A percentile compares a stretch with the other conserved stretches of the same genome.
Evolutionary conservation across 305 asterid genomes (phyloP).

Genomic region (Fraxinus latifolia): DNA sequence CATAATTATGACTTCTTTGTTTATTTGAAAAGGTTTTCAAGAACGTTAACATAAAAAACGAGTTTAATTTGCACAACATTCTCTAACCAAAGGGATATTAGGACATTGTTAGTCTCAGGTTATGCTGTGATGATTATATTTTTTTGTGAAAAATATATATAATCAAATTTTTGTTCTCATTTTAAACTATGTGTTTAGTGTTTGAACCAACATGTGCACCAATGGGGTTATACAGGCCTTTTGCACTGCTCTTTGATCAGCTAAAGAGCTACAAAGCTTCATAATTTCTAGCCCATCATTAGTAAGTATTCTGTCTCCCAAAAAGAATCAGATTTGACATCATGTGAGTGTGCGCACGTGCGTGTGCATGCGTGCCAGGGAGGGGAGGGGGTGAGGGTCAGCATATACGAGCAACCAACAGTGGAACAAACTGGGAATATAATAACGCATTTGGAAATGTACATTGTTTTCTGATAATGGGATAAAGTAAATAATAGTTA

Average conservation of each 20-base stretch:
- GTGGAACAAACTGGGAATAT: neutral
- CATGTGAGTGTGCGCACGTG: neutral
- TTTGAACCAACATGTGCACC: neutral
- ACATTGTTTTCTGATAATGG: neutral
- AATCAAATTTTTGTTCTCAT: neutral
- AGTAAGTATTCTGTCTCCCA: neutral
- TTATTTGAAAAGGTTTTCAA: neutral
- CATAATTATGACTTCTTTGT: neutral
- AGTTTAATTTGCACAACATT: neutral
- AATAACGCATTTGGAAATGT: neutral
- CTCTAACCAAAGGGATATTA: neutral
- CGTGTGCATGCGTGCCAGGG: neutral
- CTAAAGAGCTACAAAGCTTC: neutral
- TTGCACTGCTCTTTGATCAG: neutral
- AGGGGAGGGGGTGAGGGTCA: neutral
- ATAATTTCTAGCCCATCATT: neutral
- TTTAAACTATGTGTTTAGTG: neutral
- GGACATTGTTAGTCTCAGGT: neutral
- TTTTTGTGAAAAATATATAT: neutral
- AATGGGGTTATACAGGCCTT: neutral
- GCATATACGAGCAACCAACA: neutral
- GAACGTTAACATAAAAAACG: neutral
- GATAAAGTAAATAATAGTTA: neutral
- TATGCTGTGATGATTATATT: neutral
- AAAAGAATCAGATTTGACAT: neutral